Evolutionary conservation across 768 basidiomycete genomes (phyloP).

Genomic region (Suillus discolor): DNA sequence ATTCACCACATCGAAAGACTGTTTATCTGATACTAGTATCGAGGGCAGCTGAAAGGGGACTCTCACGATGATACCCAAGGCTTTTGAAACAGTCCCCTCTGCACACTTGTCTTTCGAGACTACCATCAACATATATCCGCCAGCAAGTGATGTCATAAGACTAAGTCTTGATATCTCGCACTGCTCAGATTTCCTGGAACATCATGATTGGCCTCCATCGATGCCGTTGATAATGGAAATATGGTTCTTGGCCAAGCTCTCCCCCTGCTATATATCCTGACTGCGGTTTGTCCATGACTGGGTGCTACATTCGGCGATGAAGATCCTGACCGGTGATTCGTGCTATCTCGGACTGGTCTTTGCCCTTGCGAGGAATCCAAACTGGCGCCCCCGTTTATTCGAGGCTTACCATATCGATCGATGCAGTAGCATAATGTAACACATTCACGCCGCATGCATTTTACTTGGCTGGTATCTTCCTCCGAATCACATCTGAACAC

Average conservation of each 20-base stretch:
- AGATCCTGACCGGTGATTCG: background rate
- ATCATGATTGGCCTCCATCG: background rate
- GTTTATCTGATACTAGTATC: background rate
- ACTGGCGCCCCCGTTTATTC: background rate
- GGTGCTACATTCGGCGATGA: background rate
- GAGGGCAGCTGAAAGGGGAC: background rate
- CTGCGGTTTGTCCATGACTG: background rate
- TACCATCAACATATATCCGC: slow-evolving; percentile 21
- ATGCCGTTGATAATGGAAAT: background rate
- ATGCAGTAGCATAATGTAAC: background rate
- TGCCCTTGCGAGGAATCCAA: background rate
- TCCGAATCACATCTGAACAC: background rate
- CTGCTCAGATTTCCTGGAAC: background rate
- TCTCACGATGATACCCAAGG: slow-evolving; percentile 1
- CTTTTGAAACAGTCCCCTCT: slow-evolving; percentile 1
- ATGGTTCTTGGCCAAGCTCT: background rate
- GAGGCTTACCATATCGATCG: background rate
- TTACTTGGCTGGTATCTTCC: background rate
- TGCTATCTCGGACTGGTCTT: background rate
- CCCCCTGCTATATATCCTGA: background rate
- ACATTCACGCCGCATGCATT: background rate
- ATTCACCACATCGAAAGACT: no score
- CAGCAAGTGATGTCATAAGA: slow-evolving; percentile 17
- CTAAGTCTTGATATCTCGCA: slow-evolving; percentile 39
- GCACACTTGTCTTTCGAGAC: slow-evolving; percentile 13